A percentile compares a stretch with the other conserved stretches of the same genome.
Evolutionary conservation across 768 basidiomycete genomes (phyloP).

Genomic region (Boletellus sp.): DNA sequence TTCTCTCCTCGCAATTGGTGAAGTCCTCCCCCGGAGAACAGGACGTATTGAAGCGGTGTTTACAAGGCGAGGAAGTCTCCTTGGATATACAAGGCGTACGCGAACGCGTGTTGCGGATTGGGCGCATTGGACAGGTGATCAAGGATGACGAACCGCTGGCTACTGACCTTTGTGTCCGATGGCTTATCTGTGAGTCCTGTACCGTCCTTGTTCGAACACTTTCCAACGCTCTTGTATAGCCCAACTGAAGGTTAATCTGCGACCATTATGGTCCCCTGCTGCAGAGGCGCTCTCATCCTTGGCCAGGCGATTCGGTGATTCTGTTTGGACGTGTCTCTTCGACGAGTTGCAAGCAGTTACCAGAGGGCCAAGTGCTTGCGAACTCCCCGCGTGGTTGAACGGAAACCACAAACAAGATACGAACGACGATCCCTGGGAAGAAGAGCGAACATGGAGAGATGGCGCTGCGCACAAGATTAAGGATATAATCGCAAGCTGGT

Average conservation of each 20-base stretch:
- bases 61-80: conserved; percentile 78
- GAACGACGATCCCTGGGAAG: conserved; percentile 47
- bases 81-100: conserved; percentile 78
- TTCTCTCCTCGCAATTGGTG: conserved; percentile 56
- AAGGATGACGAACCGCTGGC: conserved; percentile 47
- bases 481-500: conserved; percentile 46
- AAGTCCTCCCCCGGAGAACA: conserved; percentile 39
- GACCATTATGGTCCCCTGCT: conserved; percentile 86
- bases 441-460: conserved; percentile 74
- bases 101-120: conserved; percentile 78
- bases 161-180: conserved; percentile 63
- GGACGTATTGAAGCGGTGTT: conserved; percentile 60
- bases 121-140: conserved; percentile 62
- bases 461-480: conserved; percentile 65
- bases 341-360: conserved; percentile 48
- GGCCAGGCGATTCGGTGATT: conserved; percentile 56
- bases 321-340: conserved; percentile 71
- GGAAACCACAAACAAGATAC: conserved; percentile 17
- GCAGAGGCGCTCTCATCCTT: conserved; percentile 57
- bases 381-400: conserved; percentile 27
- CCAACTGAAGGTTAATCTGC: conserved; percentile 90
- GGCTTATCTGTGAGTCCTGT: conserved; percentile 61
- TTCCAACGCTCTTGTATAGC: conserved; percentile 39
- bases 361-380: neutral
- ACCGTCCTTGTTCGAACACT: neutral